These are phyloP conservation scores for Xylaria curta DNA, from an alignment of 495 filamentous ascomycete species.

Conservation along the genomic window DNA sequence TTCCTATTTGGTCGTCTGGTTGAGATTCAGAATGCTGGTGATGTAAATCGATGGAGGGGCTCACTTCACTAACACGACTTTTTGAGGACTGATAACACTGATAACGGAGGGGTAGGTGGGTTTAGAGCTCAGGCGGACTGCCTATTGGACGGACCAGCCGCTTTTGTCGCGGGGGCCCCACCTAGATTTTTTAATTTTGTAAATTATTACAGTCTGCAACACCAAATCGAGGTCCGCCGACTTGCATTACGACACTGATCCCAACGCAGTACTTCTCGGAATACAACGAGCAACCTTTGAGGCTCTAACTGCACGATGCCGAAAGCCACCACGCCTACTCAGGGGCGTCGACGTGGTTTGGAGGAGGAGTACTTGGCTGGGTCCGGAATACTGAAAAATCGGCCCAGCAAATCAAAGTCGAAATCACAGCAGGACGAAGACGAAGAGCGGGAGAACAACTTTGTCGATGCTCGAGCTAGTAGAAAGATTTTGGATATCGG, in stretches of 20 bases:
- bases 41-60: slow-evolving; percentile 34
- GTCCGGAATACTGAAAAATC: slow-evolving; percentile 23
- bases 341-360: slow-evolving; percentile 57
- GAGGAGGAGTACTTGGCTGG: slow-evolving; percentile 72
- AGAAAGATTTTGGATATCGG: slow-evolving; percentile 87
- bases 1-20: background rate
- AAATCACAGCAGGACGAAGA: slow-evolving; percentile 65
- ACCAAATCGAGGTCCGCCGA: background rate
- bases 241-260: background rate
- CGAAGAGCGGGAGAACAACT: slow-evolving; percentile 68
- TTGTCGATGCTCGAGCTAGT: slow-evolving; percentile 84
- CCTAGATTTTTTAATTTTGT: slow-evolving; percentile 38
- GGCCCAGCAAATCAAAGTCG: slow-evolving; percentile 42
- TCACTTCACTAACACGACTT: slow-evolving; percentile 25
- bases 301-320: slow-evolving; percentile 48
- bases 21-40: background rate
- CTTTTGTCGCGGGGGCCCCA: slow-evolving; percentile 28
- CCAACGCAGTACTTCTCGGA: background rate
- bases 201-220: slow-evolving; percentile 1
- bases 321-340: slow-evolving; percentile 55
- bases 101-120: slow-evolving; percentile 28
- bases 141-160: slow-evolving; percentile 6
- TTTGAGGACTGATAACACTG: slow-evolving; percentile 19
- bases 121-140: background rate
- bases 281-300: slow-evolving; percentile 2